These are phyloP conservation scores for Diplogelasinospora grovesii DNA, from an alignment of 495 filamentous ascomycete genomes.

Conservation along the genomic window DNA sequence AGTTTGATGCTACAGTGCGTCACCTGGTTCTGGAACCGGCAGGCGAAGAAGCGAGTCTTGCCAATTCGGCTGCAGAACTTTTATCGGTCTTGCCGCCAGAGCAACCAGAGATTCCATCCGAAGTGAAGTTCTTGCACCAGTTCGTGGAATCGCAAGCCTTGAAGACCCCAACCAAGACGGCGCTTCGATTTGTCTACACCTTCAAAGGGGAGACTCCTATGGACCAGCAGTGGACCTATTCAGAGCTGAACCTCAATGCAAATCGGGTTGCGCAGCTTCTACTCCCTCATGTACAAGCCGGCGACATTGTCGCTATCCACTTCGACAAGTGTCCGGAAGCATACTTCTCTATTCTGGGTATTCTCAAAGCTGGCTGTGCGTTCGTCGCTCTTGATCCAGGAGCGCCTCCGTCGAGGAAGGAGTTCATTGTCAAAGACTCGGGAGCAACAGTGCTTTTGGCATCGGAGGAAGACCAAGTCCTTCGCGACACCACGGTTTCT, in stretches of 20 bases:
- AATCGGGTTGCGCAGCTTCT: slow-evolving; percentile 56
- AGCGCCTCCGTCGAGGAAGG: slow-evolving; percentile 54
- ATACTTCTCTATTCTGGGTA: slow-evolving; percentile 71
- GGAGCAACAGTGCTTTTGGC: slow-evolving; percentile 47
- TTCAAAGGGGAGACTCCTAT: slow-evolving; percentile 25
- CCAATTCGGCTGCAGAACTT: slow-evolving; percentile 21
- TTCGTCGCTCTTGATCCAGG: slow-evolving; percentile 70
- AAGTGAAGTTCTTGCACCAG: slow-evolving; percentile 51
- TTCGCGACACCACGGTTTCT: slow-evolving; percentile 22
- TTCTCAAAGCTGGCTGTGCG: slow-evolving; percentile 73
- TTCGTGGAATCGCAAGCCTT: slow-evolving; percentile 48
- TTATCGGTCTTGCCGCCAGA: slow-evolving; percentile 52
- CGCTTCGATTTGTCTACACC: slow-evolving; percentile 54
- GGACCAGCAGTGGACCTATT: slow-evolving; percentile 52
- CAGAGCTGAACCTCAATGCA: slow-evolving; percentile 50
- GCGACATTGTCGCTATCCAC: slow-evolving; percentile 62
- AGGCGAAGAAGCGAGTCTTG: slow-evolving; percentile 16
- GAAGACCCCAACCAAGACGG: slow-evolving; percentile 37
- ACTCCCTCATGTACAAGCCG: slow-evolving; percentile 27
- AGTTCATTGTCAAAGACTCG: slow-evolving; percentile 62
- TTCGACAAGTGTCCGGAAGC: slow-evolving; percentile 78
- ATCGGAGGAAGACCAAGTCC: slow-evolving; percentile 14
- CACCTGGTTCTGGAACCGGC: slow-evolving; percentile 36
- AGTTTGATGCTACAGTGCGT: slow-evolving; percentile 51
- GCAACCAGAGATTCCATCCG: slow-evolving; percentile 32